Percentiles rank a stretch among this genome's conserved stretches.
Conservation (phyloP, 306 rosid species). For the Sechiopsis laciniata region DNA sequence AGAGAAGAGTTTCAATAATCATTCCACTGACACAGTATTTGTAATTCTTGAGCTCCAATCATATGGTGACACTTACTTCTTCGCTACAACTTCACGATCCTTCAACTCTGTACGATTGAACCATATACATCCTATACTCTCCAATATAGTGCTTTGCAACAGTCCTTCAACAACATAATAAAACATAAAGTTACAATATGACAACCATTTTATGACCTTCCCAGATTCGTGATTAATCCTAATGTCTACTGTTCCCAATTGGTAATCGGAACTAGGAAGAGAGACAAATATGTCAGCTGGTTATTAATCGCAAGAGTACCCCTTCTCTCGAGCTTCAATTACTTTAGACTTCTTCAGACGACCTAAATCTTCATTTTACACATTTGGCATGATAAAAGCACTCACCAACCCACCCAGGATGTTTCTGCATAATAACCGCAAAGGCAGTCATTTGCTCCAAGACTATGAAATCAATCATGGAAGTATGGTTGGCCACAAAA, state of each 20-base stretch:
- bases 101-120: slow-evolving; percentile 84
- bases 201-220: neutral
- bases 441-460: slow-evolving; percentile 98
- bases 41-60: neutral
- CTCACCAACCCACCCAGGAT: slow-evolving; percentile 99
- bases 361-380: neutral
- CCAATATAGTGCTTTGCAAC: slow-evolving; percentile 89
- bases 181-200: slow-evolving; percentile 19
- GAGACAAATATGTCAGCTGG: too few species aligned
- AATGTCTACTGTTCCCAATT: neutral
- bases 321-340: too few species aligned
- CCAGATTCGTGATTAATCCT: slow-evolving; percentile 10
- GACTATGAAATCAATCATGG: slow-evolving; percentile 94
- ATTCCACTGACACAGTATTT: neutral
- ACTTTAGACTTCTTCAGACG: too few species aligned
- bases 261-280: neutral
- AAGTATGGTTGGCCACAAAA: slow-evolving; percentile 93
- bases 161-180: slow-evolving; percentile 46
- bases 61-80: slow-evolving; percentile 51
- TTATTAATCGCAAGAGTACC: too few species aligned
- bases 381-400: neutral
- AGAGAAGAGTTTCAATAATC: slow-evolving; percentile 11
- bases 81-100: slow-evolving; percentile 95
- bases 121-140: slow-evolving; percentile 93
- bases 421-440: slow-evolving; percentile 98